These are phyloP conservation scores for Prunus mume DNA, from an alignment of 306 rosid species.

Conservation along the genomic window DNA sequence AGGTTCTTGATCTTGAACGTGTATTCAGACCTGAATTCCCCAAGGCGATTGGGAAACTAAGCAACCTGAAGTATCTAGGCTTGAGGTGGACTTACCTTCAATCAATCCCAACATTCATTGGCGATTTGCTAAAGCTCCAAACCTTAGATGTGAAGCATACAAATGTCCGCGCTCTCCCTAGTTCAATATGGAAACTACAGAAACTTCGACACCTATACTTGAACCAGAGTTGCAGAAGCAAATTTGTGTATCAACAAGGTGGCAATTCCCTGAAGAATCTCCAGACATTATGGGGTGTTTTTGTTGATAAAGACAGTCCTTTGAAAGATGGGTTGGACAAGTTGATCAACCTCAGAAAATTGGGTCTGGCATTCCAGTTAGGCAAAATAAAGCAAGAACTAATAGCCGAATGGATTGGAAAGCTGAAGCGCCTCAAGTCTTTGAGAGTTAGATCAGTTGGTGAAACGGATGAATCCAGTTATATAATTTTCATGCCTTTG, in stretches of 20 bases:
- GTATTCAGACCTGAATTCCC: constrained; percentile 43
- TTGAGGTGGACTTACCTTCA: constrained; percentile 37
- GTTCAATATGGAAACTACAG: constrained; percentile 35
- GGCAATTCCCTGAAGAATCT: constrained; percentile 12
- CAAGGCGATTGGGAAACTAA: constrained; percentile 5
- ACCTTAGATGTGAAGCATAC: constrained; percentile 43
- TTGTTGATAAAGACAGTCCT: constrained; percentile 28
- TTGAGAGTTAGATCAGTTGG: constrained; percentile 28
- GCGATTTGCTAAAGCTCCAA: constrained; percentile 30
- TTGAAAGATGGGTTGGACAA: constrained; percentile 19
- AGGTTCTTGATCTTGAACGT: constrained; percentile 20
- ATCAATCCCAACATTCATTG: constrained; percentile 23
- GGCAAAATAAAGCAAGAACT: neutral
- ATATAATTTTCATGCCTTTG: constrained; percentile 1
- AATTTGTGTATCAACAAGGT: constrained; percentile 14
- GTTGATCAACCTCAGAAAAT: constrained; percentile 29
- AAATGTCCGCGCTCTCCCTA: constrained; percentile 20
- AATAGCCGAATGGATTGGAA: constrained; percentile 2
- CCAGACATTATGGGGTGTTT: constrained; percentile 29
- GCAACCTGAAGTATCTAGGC: constrained; percentile 27
- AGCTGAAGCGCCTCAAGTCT: constrained; percentile 21
- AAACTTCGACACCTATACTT: constrained; percentile 27
- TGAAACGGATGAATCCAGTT: constrained; percentile 7
- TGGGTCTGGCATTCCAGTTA: constrained; percentile 33
- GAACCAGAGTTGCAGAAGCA: constrained; percentile 17